These are phyloP conservation scores for Punica granatum DNA, from an alignment of 345 rosid genomes.

Conservation along the genomic window DNA sequence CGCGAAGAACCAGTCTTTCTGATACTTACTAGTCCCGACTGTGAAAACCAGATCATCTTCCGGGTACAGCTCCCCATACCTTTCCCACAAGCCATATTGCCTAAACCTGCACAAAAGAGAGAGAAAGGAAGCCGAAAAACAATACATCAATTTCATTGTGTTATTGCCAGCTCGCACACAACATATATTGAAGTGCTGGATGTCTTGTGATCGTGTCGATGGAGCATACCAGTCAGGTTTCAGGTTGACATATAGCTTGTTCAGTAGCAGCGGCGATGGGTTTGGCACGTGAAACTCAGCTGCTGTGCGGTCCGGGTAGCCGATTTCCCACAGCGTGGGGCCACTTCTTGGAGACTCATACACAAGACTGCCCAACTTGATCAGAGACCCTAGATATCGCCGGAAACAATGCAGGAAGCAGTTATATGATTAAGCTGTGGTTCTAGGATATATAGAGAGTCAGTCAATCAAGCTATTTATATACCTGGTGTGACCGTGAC, in stretches of 20 bases:
- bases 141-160: background rate
- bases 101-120: constrained; percentile 8
- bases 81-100: constrained; percentile 19
- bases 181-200: background rate
- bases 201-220: too few species aligned
- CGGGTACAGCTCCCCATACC: constrained; percentile 14
- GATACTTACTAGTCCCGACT: constrained; percentile 10
- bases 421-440: background rate
- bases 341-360: constrained; percentile 37
- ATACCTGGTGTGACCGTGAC: constrained; percentile 23
- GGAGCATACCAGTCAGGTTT: constrained; percentile 5
- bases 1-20: constrained; percentile 33
- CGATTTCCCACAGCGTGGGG: constrained; percentile 44
- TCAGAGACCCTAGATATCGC: constrained; percentile 14
- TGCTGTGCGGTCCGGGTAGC: constrained; percentile 31
- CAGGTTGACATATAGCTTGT: constrained; percentile 13
- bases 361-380: constrained; percentile 15
- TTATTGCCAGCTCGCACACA: background rate
- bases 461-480: background rate
- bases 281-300: constrained; percentile 34
- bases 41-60: constrained; percentile 10
- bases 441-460: too few species aligned
- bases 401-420: background rate
- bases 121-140: background rate
- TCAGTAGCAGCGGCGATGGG: constrained; percentile 16